Evolutionary conservation across 345 rosid genomes (phyloP), one percentile per base, ranked within the genome.

Genomic region (Erysimum cheiranthoides): DNA sequence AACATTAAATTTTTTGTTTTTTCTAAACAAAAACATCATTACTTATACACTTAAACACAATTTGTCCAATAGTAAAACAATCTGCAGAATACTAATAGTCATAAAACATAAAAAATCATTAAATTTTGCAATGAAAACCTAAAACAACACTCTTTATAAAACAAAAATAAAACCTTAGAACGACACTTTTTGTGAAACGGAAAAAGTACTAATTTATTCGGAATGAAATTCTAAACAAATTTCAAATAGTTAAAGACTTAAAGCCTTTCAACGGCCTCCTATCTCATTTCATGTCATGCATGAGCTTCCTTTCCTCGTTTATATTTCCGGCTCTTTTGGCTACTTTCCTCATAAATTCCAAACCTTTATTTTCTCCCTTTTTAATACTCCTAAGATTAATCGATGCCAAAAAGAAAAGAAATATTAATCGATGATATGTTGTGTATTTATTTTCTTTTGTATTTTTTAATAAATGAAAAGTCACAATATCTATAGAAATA

Each of bases 271-370:
- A 75, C 69, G 46, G 57, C 69, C 31, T 75, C 30, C 31, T 47
- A 57, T 64, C 45, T 10, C 53, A 60, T 50, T 56, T 60, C 79
- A 59, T 58, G 35, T 67, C 73, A 39, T 43, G 14, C 47, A 6
- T n/a, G 27, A 59, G 49, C 36, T 18, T 61, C 5, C 54, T 45
- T 60, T 75, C 73, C 68, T 60, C 74, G 64, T 32, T 68, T 61
- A 39, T 59, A 59, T 18, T 38, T 59, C 16, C n/a, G 35, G 14
- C 45, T 39, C 76, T 60, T 75, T 71, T 68, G 63, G 68, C 56
- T 42, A 68, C 18, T 25, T 75, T 75, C 69, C 32, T 68, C 63
- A 61, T 75, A 60, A 68, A 68, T 49, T 50, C 28, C 54, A 39
- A 68, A 60, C 63, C 34, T 63, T 56, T 45, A 36, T 66, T 64